Base-by-base conservation (phyloP, 371 early-diverging fungal genomes). In the Syncephalis plumigaleata region DNA sequence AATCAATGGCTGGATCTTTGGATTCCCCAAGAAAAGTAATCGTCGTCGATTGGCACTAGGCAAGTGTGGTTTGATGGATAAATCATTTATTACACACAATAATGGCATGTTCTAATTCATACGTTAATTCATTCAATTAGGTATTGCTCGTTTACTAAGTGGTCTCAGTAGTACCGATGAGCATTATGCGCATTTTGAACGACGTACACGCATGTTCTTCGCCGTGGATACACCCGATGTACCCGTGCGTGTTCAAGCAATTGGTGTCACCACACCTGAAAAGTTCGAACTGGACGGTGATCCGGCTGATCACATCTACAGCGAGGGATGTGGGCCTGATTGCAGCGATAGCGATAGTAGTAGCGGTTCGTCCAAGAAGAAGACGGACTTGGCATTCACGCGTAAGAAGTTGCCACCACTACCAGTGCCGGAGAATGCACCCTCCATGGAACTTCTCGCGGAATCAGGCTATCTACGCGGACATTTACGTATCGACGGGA, bases 121-220 rank as follows among this genome's bases (percentile, higher is more conserved):
- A 47, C 16, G 15, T n/a, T n/a, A n/a, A n/a, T n/a, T n/a, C n/a
- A n/a, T n/a, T n/a, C n/a, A 17, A 44, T 27, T n/a, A 50, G 63
- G 57, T 17, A 38, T 65, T 40, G 59, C 60, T 11, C 53, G 64
- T 13, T 56, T 56, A 42, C 49, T 66, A 36, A 59, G 58, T n/a
- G 62, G 59, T 8, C 57, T 65, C 17, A 51, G 58, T 25, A 63
- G 56, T 50, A 60, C 58, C 22, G 40, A 60, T 16, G 46, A 50
- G 17, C 47, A 57, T 16, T 51, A 57, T 20, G 53, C 51, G 39
- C 56, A 47, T 2, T 54, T 66, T 11, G 66, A 66, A 24, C 55
- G 59, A 11, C 59, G 66, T 21, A 50, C 62, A 38, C 55, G 64
- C 15, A 57, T 66, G 58, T 66, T 66, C 46, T 47, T 66, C 1